Evolutionary conservation across 495 filamentous ascomycete species (phyloP), one percentile per base, ranked within the genome.

Genomic region (Aspergillus affinis): DNA sequence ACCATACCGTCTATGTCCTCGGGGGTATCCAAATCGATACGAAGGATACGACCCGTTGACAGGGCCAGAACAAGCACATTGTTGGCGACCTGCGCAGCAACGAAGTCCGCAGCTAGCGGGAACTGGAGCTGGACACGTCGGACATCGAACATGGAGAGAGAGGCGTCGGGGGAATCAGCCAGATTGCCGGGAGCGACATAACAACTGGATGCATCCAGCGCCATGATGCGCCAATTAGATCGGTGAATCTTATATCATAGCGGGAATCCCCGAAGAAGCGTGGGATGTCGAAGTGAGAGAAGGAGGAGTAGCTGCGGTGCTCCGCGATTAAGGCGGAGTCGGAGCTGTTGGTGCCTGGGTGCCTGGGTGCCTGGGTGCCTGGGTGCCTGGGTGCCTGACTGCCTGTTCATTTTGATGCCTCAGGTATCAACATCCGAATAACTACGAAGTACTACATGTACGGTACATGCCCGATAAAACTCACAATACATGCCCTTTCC

Each of bases 71-170:
- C 85, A 55, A 98, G 82, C 52, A 97, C 92, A 82, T 98, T 97
- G 75, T 98, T 97, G 56, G 93, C 93, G 27, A 97, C 93, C 74
- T 97, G 92, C 48, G 93, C 92, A 23, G 95, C 92, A 36, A 96
- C 94, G 70, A 98, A 97, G 74, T 97, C 90, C 63, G 91, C 89
- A 21, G 92, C 88, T 62, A 97, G 86, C 29, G 87, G 84, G 79
- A 97, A 98, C 67, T 92, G 90, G 51, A 98, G 89, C 78, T 91
- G 86, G 19, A 98, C 94, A 59, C 80, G 86, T 72, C 93, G 88
- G 67, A 98, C 86, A 67, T 96, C 88, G 80, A 98, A 97, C 73
- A 98, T 96, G 61, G 92, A 90, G 29, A 92, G 80, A 49, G 86
- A 75, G 50, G 81, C 81, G 62, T 87, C 84, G 44, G 80, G 73